These are phyloP conservation scores for Acer campestre DNA, from an alignment of 345 rosid species.

Conservation along the genomic window DNA sequence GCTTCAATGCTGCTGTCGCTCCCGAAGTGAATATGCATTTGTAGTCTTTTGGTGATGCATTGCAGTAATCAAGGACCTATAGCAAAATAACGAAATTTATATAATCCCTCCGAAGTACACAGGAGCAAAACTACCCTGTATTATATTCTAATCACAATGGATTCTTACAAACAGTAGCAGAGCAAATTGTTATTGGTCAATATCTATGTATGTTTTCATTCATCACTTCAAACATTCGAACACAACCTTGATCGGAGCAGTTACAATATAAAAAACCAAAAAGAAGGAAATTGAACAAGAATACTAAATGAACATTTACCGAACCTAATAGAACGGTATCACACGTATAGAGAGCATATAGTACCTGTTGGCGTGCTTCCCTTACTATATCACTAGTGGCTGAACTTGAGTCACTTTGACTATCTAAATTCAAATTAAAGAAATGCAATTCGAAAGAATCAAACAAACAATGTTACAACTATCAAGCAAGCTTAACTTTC, in stretches of 20 bases:
- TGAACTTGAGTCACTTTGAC: constrained; percentile 79
- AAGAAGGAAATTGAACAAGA: background rate
- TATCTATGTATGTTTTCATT: background rate
- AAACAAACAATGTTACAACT: background rate
- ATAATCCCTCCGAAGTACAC: constrained; percentile 7
- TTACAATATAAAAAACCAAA: background rate
- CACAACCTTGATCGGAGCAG: background rate
- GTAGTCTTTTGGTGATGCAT: constrained; percentile 83
- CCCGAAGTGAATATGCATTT: constrained; percentile 94
- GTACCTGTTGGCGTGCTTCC: constrained; percentile 86
- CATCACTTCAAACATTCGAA: background rate
- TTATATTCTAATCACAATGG: background rate
- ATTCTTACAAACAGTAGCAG: background rate
- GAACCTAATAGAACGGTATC: background rate
- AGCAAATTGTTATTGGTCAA: background rate
- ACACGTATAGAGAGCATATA: constrained; percentile 9
- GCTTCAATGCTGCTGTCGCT: constrained; percentile 89
- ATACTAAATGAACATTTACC: background rate
- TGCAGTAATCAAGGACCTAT: constrained; percentile 86
- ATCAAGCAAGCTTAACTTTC: background rate
- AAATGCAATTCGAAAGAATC: constrained; percentile 7
- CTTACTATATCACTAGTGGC: constrained; percentile 60
- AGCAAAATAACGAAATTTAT: background rate
- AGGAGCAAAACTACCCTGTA: background rate
- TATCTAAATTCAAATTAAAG: constrained; percentile 59